Evolutionary conservation across 2,329 filamentous ascomycete genomes (phyloP).

Genomic region (Fusarium chuoi): DNA sequence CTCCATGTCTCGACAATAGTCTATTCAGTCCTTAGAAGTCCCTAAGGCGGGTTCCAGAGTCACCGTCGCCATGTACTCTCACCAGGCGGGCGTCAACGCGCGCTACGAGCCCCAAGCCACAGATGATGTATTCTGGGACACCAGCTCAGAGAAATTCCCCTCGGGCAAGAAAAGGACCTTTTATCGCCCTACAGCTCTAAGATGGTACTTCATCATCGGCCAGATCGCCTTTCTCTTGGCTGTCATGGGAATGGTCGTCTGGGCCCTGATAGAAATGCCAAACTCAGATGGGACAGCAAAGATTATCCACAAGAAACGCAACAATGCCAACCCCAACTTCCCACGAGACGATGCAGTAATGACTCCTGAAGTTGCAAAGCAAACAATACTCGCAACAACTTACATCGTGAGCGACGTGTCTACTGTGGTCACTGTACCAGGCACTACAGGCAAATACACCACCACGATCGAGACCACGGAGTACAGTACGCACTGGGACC

Average conservation of each 20-base stretch:
- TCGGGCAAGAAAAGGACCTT: slow-evolving; percentile 26
- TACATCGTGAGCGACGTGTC: slow-evolving; percentile 24
- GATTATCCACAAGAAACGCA: slow-evolving; percentile 29
- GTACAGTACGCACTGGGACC: slow-evolving; percentile 15
- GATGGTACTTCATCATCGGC: slow-evolving; percentile 40
- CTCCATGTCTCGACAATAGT: background rate
- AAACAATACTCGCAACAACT: slow-evolving; percentile 24
- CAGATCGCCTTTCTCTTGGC: slow-evolving; percentile 32
- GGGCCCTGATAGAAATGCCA: slow-evolving; percentile 39
- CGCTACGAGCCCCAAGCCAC: slow-evolving; percentile 41
- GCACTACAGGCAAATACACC: slow-evolving; percentile 37
- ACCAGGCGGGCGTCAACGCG: slow-evolving; percentile 28
- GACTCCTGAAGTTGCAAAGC: background rate
- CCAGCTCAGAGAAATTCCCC: slow-evolving; percentile 18
- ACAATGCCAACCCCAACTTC: background rate
- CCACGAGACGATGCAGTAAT: background rate
- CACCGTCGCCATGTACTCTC: slow-evolving; percentile 32
- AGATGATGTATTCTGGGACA: slow-evolving; percentile 38
- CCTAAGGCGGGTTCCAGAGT: background rate
- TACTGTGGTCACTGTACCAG: slow-evolving; percentile 33
- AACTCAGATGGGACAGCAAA: slow-evolving; percentile 38
- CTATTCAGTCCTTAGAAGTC: background rate
- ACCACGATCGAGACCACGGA: slow-evolving; percentile 25
- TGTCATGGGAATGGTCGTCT: slow-evolving; percentile 38
- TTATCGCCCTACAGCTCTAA: slow-evolving; percentile 40